Percentiles rank a stretch among this genome's conserved stretches.
These are phyloP conservation scores for Fusarium liriodendri DNA, from an alignment of 2,329 filamentous ascomycete species.

Conservation along the genomic window DNA sequence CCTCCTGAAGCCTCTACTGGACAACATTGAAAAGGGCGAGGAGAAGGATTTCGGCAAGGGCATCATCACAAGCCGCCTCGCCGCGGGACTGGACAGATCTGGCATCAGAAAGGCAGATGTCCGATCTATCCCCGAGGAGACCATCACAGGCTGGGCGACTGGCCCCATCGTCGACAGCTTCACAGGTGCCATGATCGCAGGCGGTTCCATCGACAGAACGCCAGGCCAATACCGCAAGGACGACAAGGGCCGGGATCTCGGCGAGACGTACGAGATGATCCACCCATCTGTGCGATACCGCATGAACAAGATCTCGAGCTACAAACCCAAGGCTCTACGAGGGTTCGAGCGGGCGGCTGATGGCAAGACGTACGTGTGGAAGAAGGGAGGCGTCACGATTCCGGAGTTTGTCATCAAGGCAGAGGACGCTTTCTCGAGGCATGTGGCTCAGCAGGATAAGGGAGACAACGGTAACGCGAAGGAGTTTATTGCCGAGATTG, in stretches of 20 bases:
- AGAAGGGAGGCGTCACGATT: constrained; percentile 23
- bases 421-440: constrained; percentile 30
- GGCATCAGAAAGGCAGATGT: constrained; percentile 30
- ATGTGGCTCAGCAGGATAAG: constrained; percentile 29
- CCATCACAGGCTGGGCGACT: constrained; percentile 38
- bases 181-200: constrained; percentile 31
- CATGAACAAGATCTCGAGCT: constrained; percentile 29
- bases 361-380: constrained; percentile 28
- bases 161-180: constrained; percentile 42
- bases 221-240: constrained; percentile 34
- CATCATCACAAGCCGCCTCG: constrained; percentile 20
- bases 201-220: constrained; percentile 19
- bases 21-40: constrained; percentile 22
- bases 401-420: constrained; percentile 39
- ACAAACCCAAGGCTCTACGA: constrained; percentile 32
- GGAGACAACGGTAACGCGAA: constrained; percentile 14
- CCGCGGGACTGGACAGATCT: constrained; percentile 17
- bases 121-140: constrained; percentile 27
- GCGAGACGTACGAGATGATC: constrained; percentile 35
- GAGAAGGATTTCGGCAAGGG: constrained; percentile 32
- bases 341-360: constrained; percentile 23
- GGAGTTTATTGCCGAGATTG: constrained; percentile 31
- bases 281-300: constrained; percentile 40
- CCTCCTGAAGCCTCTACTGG: constrained; percentile 36
- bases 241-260: constrained; percentile 15